Evolutionary conservation across 495 filamentous ascomycete species (phyloP).

Genomic region (Penicillium coprophilum): DNA sequence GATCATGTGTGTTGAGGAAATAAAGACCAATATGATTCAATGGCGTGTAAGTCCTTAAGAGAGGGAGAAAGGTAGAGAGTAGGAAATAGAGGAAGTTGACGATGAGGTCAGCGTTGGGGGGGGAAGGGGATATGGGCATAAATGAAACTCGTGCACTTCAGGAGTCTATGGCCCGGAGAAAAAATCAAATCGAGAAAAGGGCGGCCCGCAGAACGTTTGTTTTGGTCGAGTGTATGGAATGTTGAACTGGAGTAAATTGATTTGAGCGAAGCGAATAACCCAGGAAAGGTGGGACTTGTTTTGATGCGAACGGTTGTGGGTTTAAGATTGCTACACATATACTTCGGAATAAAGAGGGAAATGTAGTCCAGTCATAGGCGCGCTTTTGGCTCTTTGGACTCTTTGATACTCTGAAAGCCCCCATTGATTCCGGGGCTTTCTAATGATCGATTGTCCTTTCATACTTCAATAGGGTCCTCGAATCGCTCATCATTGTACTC

Average conservation of each 20-base stretch:
- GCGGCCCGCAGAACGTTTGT: conserved; percentile 24
- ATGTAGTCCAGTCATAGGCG: background rate
- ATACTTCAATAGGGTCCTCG: background rate
- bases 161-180: background rate
- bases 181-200: conserved; percentile 20
- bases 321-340: background rate
- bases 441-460: background rate
- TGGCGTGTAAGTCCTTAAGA: conserved; percentile 14
- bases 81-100: conserved; percentile 17
- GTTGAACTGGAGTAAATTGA: conserved; percentile 19
- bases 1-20: conserved; percentile 8
- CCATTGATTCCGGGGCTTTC: background rate
- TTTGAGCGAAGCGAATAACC: conserved; percentile 1
- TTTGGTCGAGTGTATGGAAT: conserved; percentile 32
- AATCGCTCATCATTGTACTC: background rate
- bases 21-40: conserved; percentile 13
- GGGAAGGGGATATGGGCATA: conserved; percentile 19
- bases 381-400: background rate
- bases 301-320: conserved; percentile 9
- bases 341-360: background rate
- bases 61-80: conserved; percentile 21
- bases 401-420: background rate
- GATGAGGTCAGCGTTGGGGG: conserved; percentile 37
- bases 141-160: conserved; percentile 7
- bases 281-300: conserved; percentile 4